Percentiles rank a stretch among this genome's conserved stretches.
Evolutionary conservation across 2,329 filamentous ascomycete genomes (phyloP).

Genomic region (Sphaerulina musiva): DNA sequence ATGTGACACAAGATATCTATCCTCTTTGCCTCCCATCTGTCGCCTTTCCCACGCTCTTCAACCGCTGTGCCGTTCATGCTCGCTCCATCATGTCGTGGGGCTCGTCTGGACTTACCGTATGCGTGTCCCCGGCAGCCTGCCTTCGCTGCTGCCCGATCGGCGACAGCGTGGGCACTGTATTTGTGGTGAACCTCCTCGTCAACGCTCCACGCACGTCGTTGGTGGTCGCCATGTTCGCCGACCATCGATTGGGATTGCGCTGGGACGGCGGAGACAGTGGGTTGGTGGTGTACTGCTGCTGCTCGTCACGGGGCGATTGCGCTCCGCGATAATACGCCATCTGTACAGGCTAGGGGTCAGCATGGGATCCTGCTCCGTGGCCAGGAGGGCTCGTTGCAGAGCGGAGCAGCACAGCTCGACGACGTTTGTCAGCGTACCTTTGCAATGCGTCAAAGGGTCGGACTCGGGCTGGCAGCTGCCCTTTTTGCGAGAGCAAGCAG

Average conservation of each 20-base stretch:
- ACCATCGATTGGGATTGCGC: constrained; percentile 32
- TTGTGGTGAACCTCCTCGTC: constrained; percentile 89
- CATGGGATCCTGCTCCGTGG: background rate
- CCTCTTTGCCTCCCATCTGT: background rate
- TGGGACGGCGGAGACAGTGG: constrained; percentile 46
- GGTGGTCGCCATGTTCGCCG: constrained; percentile 40
- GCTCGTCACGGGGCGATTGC: constrained; percentile 70
- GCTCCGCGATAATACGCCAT: constrained; percentile 68
- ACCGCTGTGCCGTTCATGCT: background rate
- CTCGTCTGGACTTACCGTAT: constrained; percentile 27
- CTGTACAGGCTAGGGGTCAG: constrained; percentile 13
- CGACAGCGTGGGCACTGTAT: constrained; percentile 66
- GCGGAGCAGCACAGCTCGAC: background rate
- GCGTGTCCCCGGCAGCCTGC: constrained; percentile 46
- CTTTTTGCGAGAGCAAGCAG: background rate
- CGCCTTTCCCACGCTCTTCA: background rate
- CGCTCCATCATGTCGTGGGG: background rate
- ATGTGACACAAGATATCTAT: background rate
- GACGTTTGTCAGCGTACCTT: background rate
- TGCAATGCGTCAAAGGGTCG: background rate
- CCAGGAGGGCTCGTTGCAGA: background rate
- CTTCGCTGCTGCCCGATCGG: constrained; percentile 51
- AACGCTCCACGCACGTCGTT: constrained; percentile 68
- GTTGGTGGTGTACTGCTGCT: constrained; percentile 47
- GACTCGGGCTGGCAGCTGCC: background rate